Conservation (phyloP, 257 asterid genomes). For the Striga asiatica region DNA sequence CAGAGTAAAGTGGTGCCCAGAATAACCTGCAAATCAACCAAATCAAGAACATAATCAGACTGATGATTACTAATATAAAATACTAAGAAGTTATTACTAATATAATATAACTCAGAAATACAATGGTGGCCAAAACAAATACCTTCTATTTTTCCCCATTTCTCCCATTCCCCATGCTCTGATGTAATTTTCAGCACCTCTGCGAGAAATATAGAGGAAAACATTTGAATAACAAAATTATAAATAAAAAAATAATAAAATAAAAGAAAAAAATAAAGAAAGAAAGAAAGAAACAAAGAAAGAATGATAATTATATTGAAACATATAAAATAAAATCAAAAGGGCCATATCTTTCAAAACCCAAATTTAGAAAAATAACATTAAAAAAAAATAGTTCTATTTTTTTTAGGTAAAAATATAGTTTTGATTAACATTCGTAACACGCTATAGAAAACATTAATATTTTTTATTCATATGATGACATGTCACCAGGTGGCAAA, state of each 20-base stretch:
- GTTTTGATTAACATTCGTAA: too few species aligned
- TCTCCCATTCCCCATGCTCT: constrained; percentile 56
- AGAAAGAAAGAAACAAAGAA: not conserved
- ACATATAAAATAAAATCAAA: too few species aligned
- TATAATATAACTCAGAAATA: too few species aligned
- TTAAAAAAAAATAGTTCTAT: not conserved
- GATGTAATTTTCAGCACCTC: constrained; percentile 63
- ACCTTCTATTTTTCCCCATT: constrained; percentile 59
- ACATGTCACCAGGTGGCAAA: constrained; percentile 3
- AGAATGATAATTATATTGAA: too few species aligned
- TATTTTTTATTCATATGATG: not conserved
- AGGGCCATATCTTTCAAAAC: too few species aligned
- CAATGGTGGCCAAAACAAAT: constrained; percentile 5
- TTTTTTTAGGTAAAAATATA: too few species aligned
- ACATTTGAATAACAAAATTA: constrained; percentile 1
- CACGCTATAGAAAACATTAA: too few species aligned
- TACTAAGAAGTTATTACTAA: too few species aligned
- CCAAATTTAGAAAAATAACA: not conserved
- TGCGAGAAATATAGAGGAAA: constrained; percentile 24
- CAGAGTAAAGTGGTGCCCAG: constrained; percentile 24
- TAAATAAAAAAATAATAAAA: not conserved
- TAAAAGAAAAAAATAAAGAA: too few species aligned
- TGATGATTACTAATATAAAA: too few species aligned
- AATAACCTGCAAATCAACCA: constrained; percentile 33
- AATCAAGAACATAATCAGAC: too few species aligned